These are phyloP conservation scores for Teratosphaeria nubilosa DNA, from an alignment of 2,329 filamentous ascomycete species.

Conservation along the genomic window DNA sequence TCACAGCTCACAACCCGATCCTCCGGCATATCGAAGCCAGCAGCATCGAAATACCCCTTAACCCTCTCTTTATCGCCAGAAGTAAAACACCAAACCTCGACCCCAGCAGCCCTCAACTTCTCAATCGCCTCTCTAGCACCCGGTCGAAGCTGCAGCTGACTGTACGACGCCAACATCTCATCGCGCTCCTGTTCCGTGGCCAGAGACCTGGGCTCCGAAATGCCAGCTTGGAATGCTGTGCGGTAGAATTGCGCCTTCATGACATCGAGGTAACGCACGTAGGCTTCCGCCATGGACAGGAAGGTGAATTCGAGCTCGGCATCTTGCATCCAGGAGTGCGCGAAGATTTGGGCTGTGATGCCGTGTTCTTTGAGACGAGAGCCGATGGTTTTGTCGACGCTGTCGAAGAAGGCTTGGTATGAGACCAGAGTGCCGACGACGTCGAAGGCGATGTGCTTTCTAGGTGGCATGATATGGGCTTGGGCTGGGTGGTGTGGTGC, in stretches of 20 bases:
- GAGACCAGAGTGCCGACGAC: slow-evolving; percentile 44
- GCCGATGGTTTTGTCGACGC: slow-evolving; percentile 35
- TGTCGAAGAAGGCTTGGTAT: slow-evolving; percentile 35
- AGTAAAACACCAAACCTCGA: slow-evolving; percentile 46
- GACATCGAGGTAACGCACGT: slow-evolving; percentile 34
- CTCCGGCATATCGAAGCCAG: slow-evolving; percentile 39
- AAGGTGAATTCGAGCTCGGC: slow-evolving; percentile 43
- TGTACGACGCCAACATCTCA: slow-evolving; percentile 32
- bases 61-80: slow-evolving; percentile 43
- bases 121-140: slow-evolving; percentile 35
- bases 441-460: slow-evolving; percentile 26
- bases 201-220: slow-evolving; percentile 33
- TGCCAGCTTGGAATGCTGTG: slow-evolving; percentile 35
- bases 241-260: slow-evolving; percentile 41
- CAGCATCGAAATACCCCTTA: slow-evolving; percentile 42
- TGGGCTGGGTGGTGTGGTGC: neutral
- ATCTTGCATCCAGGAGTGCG: slow-evolving; percentile 38
- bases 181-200: slow-evolving; percentile 35
- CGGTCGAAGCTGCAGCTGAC: slow-evolving; percentile 22
- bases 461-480: neutral
- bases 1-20: slow-evolving; percentile 47
- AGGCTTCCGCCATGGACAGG: slow-evolving; percentile 35
- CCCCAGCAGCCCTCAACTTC: slow-evolving; percentile 36
- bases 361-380: slow-evolving; percentile 28
- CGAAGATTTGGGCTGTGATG: slow-evolving; percentile 36